Conservation (phyloP, 106 monocot species). For the Alisma plantagoaquatica region DNA sequence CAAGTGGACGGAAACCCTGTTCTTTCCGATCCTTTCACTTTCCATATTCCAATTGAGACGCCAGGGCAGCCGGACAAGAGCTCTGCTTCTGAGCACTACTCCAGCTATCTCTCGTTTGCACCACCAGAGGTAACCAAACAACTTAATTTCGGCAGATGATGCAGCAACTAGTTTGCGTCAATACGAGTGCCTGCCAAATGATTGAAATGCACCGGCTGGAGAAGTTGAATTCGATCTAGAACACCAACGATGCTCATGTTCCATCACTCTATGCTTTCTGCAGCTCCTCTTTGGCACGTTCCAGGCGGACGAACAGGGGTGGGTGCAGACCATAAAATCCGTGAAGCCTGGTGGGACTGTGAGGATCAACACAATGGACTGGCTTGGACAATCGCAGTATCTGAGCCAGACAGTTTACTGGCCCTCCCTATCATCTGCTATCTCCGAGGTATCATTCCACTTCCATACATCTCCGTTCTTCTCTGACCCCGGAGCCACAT, state of each 20-base stretch:
- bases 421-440: conserved; percentile 75
- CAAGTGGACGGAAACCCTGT: conserved; percentile 69
- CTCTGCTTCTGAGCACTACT: conserved; percentile 16
- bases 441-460: conserved; percentile 65
- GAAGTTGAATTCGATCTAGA: too few relatives aligned
- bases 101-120: conserved; percentile 89
- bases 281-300: conserved; percentile 75
- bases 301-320: conserved; percentile 88
- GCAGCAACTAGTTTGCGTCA: too few relatives aligned
- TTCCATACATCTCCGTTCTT: not conserved
- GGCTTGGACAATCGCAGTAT: conserved; percentile 87
- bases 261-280: conserved; percentile 4
- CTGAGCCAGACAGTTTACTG: conserved; percentile 66
- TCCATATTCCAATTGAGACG: conserved; percentile 56
- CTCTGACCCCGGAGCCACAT: not conserved
- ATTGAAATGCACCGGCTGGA: too few relatives aligned
- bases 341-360: conserved; percentile 50
- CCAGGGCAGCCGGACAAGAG: conserved; percentile 40
- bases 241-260: not conserved
- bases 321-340: conserved; percentile 90
- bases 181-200: too few relatives aligned
- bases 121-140: conserved; percentile 75
- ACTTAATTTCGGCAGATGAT: too few relatives aligned
- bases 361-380: conserved; percentile 88
- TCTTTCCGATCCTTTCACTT: conserved; percentile 50